Evolutionary conservation across 225 moss, liverwort and hornwort species (phyloP), one percentile per base, ranked within the genome.

Genomic region (Marchantia paleacea): DNA sequence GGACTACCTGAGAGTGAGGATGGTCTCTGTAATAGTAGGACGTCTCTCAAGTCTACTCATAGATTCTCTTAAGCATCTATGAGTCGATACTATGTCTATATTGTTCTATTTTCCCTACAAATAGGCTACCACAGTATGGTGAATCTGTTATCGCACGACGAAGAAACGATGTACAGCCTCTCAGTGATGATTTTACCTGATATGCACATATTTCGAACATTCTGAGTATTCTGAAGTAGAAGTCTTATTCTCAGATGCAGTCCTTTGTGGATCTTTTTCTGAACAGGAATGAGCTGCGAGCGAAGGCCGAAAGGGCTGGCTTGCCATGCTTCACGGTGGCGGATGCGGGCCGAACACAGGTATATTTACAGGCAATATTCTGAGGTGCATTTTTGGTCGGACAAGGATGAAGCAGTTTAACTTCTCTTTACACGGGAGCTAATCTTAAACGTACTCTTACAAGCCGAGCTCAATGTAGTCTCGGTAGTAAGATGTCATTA

Each of bases 311-410:
- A 75, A 87, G 90, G 62, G 90, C 87, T 64, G 93, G 95, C 52
- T 81, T 99, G 68, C 91, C 97, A 75, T 92, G 90, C 75, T 89
- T 86, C 80, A 95, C 92, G 25, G 92, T 99, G 88, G 92, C 95
- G 75, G 97, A 99, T 85, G 97, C 97, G 62, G 97, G 97, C 75
- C 93, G 97, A 55, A 99, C 97, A 78, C 97, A 97, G 92, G 97
- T 97, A 78, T 79, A 65, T 20, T 18, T 22, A 15, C 18, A 20
- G 15, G 15, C n/a, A 22, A 6, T 11, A 12, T 70, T 0, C 8
- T 49, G 69, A 48, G 18, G 30, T 50, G n/a, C 26, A 18, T 22
- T 78, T 13, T 80, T n/a, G 15, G 7, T 10, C 50, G n/a, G 13
- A 14, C 55, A 19, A 54, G 22, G 81, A 49, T 50, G 24, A 29